Evolutionary conservation across 768 basidiomycete genomes (phyloP).

Genomic region (Suillus decipiens): DNA sequence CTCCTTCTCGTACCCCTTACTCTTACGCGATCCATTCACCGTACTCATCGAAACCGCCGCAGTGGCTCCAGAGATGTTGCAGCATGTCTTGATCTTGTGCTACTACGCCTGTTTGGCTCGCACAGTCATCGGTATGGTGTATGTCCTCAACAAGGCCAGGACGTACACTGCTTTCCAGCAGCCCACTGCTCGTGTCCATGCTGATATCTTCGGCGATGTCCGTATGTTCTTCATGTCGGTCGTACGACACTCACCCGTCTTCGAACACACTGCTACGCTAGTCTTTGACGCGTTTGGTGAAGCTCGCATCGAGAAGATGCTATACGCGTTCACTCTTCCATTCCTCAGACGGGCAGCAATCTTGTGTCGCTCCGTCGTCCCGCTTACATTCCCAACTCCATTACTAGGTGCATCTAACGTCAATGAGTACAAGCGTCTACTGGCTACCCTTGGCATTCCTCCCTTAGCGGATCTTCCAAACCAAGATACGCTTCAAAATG

Average conservation of each 20-base stretch:
- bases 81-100: conserved; percentile 82
- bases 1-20: conserved; percentile 80
- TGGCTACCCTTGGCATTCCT: conserved; percentile 77
- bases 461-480: conserved; percentile 75
- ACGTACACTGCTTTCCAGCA: conserved; percentile 48
- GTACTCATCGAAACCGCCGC: conserved; percentile 89
- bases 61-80: conserved; percentile 85
- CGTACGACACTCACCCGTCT: conserved; percentile 83
- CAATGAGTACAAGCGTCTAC: conserved; percentile 79
- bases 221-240: conserved; percentile 91
- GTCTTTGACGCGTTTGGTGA: conserved; percentile 83
- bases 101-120: conserved; percentile 92
- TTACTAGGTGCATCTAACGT: conserved; percentile 39
- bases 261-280: conserved; percentile 81
- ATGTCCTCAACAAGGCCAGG: conserved; percentile 73
- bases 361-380: conserved; percentile 74
- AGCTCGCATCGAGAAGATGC: conserved; percentile 78
- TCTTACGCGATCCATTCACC: conserved; percentile 88
- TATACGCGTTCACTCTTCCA: conserved; percentile 88
- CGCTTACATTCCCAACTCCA: conserved; percentile 60
- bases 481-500: conserved; percentile 86
- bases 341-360: conserved; percentile 90
- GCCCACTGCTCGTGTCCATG: conserved; percentile 50
- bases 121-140: conserved; percentile 83
- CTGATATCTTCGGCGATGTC: conserved; percentile 80